These are phyloP conservation scores for Begonia peltatifolia DNA, from an alignment of 306 rosid genomes.

Conservation along the genomic window DNA sequence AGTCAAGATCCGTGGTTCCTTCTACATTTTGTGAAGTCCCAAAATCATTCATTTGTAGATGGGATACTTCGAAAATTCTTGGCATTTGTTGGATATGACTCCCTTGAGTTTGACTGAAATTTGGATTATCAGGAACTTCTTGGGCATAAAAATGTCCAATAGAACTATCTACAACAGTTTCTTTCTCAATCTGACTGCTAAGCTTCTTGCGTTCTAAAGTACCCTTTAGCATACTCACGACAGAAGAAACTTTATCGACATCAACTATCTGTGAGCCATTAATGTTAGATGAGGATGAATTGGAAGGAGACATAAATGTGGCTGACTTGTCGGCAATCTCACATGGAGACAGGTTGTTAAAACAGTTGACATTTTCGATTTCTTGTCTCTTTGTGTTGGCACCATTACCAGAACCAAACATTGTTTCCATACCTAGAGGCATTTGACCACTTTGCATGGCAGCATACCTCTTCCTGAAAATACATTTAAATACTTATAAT, in stretches of 20 bases:
- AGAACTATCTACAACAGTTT: slow-evolving; percentile 29
- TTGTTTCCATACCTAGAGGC: slow-evolving; percentile 34
- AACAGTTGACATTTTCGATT: slow-evolving; percentile 30
- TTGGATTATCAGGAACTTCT: slow-evolving; percentile 24
- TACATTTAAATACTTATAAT: neutral
- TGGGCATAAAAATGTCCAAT: slow-evolving; percentile 27
- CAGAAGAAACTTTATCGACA: slow-evolving; percentile 70
- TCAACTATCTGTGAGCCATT: slow-evolving; percentile 39
- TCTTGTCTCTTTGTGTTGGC: slow-evolving; percentile 29
- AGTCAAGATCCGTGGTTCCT: slow-evolving; percentile 31
- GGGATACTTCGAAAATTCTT: slow-evolving; percentile 26
- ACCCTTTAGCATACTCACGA: slow-evolving; percentile 86
- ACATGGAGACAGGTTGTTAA: slow-evolving; percentile 29
- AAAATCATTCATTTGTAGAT: slow-evolving; percentile 29
- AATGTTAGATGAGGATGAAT: slow-evolving; percentile 64
- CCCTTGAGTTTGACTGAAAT: slow-evolving; percentile 35
- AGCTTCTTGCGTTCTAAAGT: slow-evolving; percentile 72
- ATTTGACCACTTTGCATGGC: slow-evolving; percentile 60
- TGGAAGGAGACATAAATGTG: slow-evolving; percentile 57
- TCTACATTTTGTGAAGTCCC: slow-evolving; percentile 31
- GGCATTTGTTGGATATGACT: slow-evolving; percentile 30
- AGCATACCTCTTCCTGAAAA: slow-evolving; percentile 55
- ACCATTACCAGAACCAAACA: slow-evolving; percentile 30
- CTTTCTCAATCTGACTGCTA: slow-evolving; percentile 34
- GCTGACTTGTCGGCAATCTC: slow-evolving; percentile 50